phyloP scores from a whole-genome alignment of 495 filamentous ascomycete species.

The Chaetomium cochliodes region DNA sequence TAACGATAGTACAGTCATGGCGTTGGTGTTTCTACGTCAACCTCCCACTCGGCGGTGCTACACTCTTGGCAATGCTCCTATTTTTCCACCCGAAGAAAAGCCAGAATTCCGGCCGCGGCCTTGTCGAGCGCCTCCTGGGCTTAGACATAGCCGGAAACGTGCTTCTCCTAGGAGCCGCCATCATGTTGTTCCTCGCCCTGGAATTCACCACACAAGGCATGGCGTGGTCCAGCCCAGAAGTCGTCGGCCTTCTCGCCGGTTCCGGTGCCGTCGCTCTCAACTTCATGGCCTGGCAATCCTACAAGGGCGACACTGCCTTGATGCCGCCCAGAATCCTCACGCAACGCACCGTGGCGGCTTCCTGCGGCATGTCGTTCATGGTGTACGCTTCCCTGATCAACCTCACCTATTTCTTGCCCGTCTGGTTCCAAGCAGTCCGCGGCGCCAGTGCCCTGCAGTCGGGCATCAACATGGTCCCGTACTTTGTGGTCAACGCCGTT shows the following conservation, averaged over 20 bases:
- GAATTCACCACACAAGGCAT: slow-evolving; percentile 49
- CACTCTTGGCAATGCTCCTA: slow-evolving; percentile 43
- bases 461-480: slow-evolving; percentile 66
- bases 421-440: slow-evolving; percentile 75
- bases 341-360: slow-evolving; percentile 62
- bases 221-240: slow-evolving; percentile 41
- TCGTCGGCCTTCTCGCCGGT: slow-evolving; percentile 42
- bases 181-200: slow-evolving; percentile 50
- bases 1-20: slow-evolving; percentile 38
- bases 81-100: slow-evolving; percentile 37
- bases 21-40: slow-evolving; percentile 58
- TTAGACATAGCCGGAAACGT: slow-evolving; percentile 49
- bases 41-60: slow-evolving; percentile 45
- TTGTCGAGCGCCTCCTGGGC: slow-evolving; percentile 38
- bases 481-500: slow-evolving; percentile 60
- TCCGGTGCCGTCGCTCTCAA: slow-evolving; percentile 37
- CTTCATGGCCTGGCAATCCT: slow-evolving; percentile 25
- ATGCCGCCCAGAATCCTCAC: slow-evolving; percentile 39
- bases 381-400: slow-evolving; percentile 46
- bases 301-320: slow-evolving; percentile 36
- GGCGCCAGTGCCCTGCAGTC: slow-evolving; percentile 60
- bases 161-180: slow-evolving; percentile 46
- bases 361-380: slow-evolving; percentile 44
- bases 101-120: slow-evolving; percentile 23
- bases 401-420: slow-evolving; percentile 54